Base-by-base conservation (phyloP, 805 yeast species). In the Schwanniomyces yamadae region DNA sequence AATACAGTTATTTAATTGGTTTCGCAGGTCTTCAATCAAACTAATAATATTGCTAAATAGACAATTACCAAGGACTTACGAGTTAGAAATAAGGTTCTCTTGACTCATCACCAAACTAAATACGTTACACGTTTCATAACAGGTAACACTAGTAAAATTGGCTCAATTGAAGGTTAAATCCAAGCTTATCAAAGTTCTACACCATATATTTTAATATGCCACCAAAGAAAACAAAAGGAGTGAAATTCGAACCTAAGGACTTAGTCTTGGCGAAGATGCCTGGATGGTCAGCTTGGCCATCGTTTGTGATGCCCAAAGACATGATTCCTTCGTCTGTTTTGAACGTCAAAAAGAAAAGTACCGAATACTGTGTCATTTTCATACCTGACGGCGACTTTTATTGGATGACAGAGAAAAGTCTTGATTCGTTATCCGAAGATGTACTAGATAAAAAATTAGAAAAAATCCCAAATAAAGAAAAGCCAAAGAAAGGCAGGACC, bases 251-350 rank as follows among this genome's bases (percentile, higher is more conserved):
- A 27, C 61, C 69, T 10, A 58, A 59, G 34, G 69, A 62, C 33
- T 48, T 65, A 49, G 77, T 73, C 6, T 54, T 69, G 37, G 69
- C 75, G 31, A 70, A 69, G 40, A 63, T 69, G 66, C 59, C 62
- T 11, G 63, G 69, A 13, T 72, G 57, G 45, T 71, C 73, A 1
- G 64, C 69, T 11, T 73, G 78, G 78, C 78, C 78, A 6, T 67
- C 74, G 10, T 66, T 71, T 31, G 66, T 73, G 34, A 63, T 61
- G 67, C 74, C 76, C 2, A 43, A 47, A 14, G 55, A 53, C 23
- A 49, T 62, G 47, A 59, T 66, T 11, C 71, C 73, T 1, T 44
- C 51, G 2, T 53, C 57, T 17, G 65, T 68, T 10, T 37, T 59
- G 49, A 52, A 54, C 37, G 69, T 54, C 19, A 59, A 65, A 48